These are phyloP conservation scores for Linnemannia elongata DNA, from an alignment of 192 early-diverging fungal species.

Conservation along the genomic window DNA sequence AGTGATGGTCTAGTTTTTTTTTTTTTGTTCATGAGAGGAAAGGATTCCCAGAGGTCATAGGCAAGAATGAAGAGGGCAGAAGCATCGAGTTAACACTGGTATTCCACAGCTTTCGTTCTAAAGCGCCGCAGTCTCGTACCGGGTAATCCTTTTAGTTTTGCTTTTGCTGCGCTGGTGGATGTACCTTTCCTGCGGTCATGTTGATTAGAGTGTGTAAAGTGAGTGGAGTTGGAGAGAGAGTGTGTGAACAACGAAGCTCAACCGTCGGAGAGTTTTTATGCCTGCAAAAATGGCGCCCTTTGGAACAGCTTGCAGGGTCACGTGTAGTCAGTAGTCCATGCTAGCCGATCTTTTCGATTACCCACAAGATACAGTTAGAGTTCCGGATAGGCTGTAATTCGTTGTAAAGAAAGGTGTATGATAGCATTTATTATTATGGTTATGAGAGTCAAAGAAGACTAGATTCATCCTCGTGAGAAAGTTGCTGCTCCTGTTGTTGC, in stretches of 20 bases:
- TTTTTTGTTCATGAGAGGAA: neutral
- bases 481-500: neutral
- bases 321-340: neutral
- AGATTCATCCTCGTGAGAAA: neutral
- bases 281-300: neutral
- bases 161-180: neutral
- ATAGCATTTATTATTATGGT: neutral
- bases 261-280: neutral
- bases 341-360: too few species aligned
- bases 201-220: slow-evolving; percentile 2
- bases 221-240: neutral
- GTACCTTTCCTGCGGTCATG: slow-evolving; percentile 57
- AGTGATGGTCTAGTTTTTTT: slow-evolving; percentile 64
- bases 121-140: too few species aligned
- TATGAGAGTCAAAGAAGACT: neutral
- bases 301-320: neutral
- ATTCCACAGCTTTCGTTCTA: too few species aligned
- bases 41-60: too few species aligned
- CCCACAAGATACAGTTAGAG: too few species aligned
- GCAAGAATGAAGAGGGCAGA: too few species aligned
- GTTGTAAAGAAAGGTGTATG: too few species aligned
- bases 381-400: too few species aligned
- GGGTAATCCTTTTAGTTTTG: neutral
- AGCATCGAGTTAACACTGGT: too few species aligned
- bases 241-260: neutral